phyloP scores from a whole-genome alignment of 257 asterid genomes.

The Prunella vulgaris region DNA sequence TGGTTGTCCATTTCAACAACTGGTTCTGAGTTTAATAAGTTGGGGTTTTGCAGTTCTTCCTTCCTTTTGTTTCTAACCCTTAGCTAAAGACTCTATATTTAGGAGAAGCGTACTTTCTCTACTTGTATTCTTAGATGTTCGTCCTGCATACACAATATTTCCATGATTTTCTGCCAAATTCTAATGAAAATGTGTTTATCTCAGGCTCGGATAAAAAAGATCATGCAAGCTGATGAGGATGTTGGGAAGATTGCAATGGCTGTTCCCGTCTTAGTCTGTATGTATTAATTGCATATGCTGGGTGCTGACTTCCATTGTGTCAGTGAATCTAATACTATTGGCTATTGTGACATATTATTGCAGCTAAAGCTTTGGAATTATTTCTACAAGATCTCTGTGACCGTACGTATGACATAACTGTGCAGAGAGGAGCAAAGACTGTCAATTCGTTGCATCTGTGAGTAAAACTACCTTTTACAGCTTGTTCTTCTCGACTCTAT shows the following conservation, averaged over 20 bases:
- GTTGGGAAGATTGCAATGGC: constrained; percentile 97
- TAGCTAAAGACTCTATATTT: neutral
- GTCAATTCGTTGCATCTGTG: constrained; percentile 85
- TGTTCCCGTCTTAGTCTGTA: constrained; percentile 94
- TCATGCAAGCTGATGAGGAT: constrained; percentile 98
- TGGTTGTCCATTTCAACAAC: too few species aligned
- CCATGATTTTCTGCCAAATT: neutral
- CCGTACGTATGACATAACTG: constrained; percentile 89
- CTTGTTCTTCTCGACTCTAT: neutral
- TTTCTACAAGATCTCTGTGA: constrained; percentile 98
- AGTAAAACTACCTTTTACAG: constrained; percentile 27
- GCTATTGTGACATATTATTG: constrained; percentile 25
- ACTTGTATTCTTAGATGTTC: neutral
- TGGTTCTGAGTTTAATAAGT: too few species aligned
- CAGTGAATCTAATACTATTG: constrained; percentile 6
- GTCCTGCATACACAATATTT: neutral
- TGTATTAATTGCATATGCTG: constrained; percentile 19
- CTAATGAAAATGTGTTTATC: constrained; percentile 12
- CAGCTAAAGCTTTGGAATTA: constrained; percentile 96
- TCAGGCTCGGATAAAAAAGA: constrained; percentile 88
- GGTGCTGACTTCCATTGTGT: neutral
- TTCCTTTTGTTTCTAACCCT: too few species aligned
- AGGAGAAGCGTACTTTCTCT: neutral
- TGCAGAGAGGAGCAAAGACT: constrained; percentile 95
- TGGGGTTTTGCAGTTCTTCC: too few species aligned